A percentile compares a stretch with the other conserved stretches of the same genome.
Evolutionary conservation across 164 flowering plant species (phyloP).

Genomic region (Saururus chinensis): DNA sequence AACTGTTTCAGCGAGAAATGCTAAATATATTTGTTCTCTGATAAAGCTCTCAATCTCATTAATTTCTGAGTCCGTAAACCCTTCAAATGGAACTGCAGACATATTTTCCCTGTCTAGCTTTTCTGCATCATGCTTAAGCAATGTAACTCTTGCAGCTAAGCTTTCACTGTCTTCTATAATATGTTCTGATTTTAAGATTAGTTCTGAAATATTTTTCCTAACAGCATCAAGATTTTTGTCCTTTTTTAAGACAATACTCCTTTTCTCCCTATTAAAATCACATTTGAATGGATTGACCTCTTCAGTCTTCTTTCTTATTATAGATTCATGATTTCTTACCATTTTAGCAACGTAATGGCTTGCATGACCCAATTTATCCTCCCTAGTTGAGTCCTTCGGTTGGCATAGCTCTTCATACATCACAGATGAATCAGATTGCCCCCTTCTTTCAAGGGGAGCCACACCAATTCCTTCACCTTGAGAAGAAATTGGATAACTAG

Average conservation of each 20-base stretch:
- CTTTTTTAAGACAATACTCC: constrained; percentile 7
- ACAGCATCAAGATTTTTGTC: constrained; percentile 11
- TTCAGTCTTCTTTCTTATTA: constrained; percentile 35
- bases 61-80: constrained; percentile 12
- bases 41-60: constrained; percentile 7
- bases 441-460: constrained; percentile 6
- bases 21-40: not conserved
- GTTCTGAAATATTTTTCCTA: constrained; percentile 25
- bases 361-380: constrained; percentile 13
- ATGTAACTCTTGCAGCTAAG: constrained; percentile 5
- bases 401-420: constrained; percentile 1
- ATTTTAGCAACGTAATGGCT: constrained; percentile 33
- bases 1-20: not conserved
- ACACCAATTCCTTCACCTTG: constrained; percentile 4
- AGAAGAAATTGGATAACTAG: not conserved
- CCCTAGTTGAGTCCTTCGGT: constrained; percentile 4
- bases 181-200: constrained; percentile 28
- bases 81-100: constrained; percentile 10
- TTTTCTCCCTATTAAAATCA: constrained; percentile 22
- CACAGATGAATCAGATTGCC: constrained; percentile 1
- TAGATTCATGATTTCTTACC: constrained; percentile 44
- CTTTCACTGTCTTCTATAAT: constrained; percentile 19
- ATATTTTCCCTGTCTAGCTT: constrained; percentile 20
- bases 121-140: constrained; percentile 8
- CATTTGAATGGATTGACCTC: constrained; percentile 27